A percentile compares a stretch with the other conserved stretches of the same genome.
Evolutionary conservation across 441 rosid genomes (phyloP).

Genomic region (Cnidoscolus chayamansa): DNA sequence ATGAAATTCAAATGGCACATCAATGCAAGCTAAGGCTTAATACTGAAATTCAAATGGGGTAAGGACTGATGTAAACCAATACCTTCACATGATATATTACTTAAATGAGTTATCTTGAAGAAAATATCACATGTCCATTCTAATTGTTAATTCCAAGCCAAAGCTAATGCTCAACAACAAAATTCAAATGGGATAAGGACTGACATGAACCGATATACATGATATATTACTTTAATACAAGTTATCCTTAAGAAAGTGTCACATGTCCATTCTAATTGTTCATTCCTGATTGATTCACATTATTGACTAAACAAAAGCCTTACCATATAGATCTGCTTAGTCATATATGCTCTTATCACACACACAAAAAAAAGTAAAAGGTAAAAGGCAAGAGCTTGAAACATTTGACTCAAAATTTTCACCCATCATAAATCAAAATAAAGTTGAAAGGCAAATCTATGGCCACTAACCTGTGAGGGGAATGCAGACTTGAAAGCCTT

Average conservation of each 20-base stretch:
- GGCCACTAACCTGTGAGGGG: conserved; percentile 36
- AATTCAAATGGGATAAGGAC: background rate
- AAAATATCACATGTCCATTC: background rate
- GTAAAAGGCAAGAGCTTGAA: too few relatives aligned
- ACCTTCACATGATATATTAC: background rate
- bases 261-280: background rate
- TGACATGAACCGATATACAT: background rate
- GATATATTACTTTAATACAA: too few relatives aligned
- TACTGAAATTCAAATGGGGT: background rate
- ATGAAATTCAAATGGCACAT: background rate
- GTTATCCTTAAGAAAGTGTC: background rate
- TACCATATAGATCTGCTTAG: background rate
- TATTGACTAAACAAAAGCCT: background rate
- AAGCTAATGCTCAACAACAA: too few relatives aligned
- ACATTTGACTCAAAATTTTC: background rate
- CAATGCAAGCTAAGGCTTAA: too few relatives aligned
- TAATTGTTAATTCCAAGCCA: background rate
- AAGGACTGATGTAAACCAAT: background rate
- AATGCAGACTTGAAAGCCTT: conserved; percentile 32
- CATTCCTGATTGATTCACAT: background rate
- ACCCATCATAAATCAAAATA: background rate
- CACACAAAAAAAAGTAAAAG: too few relatives aligned
- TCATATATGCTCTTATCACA: background rate
- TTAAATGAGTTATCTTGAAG: background rate
- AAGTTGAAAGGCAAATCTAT: background rate